Percentiles rank a stretch among this genome's conserved stretches.
phyloP scores from a whole-genome alignment of 306 rosid genomes.

The Dalbergia cultrata region DNA sequence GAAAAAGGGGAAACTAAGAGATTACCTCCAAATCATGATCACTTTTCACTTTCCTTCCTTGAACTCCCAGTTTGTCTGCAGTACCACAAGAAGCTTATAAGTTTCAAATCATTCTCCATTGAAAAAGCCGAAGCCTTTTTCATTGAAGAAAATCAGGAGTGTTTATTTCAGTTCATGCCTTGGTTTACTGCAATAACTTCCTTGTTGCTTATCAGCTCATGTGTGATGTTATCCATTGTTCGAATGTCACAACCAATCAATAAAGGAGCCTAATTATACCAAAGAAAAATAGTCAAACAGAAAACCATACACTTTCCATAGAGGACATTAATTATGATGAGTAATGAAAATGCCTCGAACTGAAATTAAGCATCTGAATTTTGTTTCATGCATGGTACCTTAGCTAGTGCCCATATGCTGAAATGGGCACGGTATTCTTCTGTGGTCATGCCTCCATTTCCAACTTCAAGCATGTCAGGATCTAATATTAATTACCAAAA shows the following conservation, averaged over 20 bases:
- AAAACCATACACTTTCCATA: not conserved
- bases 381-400: constrained; percentile 47
- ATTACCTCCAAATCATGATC: constrained; percentile 58
- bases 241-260: constrained; percentile 70
- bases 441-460: constrained; percentile 77
- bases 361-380: too few relatives aligned
- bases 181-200: constrained; percentile 75
- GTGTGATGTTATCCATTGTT: constrained; percentile 54
- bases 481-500: constrained; percentile 49
- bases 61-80: constrained; percentile 69
- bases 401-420: constrained; percentile 77
- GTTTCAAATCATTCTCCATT: constrained; percentile 29
- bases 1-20: not conserved
- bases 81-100: not conserved
- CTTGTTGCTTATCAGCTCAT: constrained; percentile 55
- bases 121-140: not conserved
- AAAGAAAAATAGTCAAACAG: not conserved
- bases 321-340: not conserved
- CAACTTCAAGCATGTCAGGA: constrained; percentile 85
- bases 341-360: too few relatives aligned
- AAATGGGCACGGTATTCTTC: constrained; percentile 77
- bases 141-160: not conserved
- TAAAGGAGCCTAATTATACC: constrained; percentile 62
- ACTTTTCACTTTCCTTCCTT: constrained; percentile 68
- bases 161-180: constrained; percentile 45